Conservation (phyloP, 257 asterid species). For the Galeopsis tetrahit region DNA sequence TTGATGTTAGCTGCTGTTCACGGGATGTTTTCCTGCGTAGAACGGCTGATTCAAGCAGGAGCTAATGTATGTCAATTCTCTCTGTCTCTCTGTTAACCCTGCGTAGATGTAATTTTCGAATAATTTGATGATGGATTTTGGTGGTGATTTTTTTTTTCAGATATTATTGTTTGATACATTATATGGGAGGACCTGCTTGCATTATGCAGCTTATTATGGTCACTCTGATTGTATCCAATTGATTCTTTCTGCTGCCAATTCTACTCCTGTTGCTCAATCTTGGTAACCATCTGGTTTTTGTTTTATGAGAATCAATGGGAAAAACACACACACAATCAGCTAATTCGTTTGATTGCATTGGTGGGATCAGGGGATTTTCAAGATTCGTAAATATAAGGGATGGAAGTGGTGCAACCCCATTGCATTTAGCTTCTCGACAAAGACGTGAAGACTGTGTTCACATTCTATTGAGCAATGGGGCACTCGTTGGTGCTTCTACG, state of each 20-base stretch:
- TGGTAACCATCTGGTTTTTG: conserved; percentile 50
- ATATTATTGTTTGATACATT: conserved; percentile 73
- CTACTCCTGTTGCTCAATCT: conserved; percentile 67
- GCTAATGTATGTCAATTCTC: conserved; percentile 61
- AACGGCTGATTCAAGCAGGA: conserved; percentile 73
- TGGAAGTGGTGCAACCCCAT: conserved; percentile 78
- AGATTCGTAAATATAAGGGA: conserved; percentile 81
- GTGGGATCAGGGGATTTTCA: conserved; percentile 69
- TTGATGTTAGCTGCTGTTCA: conserved; percentile 88
- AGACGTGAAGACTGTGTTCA: conserved; percentile 68
- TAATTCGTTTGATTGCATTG: conserved; percentile 32
- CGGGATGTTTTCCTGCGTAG: conserved; percentile 70
- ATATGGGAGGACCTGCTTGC: conserved; percentile 76
- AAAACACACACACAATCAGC: neutral
- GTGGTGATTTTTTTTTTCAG: conserved; percentile 39
- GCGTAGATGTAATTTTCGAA: neutral
- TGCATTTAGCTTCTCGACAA: conserved; percentile 89
- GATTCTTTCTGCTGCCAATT: conserved; percentile 71
- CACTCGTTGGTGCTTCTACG: conserved; percentile 74
- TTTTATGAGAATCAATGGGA: neutral
- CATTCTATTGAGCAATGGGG: conserved; percentile 62
- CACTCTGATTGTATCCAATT: conserved; percentile 73
- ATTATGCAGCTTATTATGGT: conserved; percentile 86
- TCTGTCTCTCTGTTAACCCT: neutral
- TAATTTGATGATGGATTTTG: conserved; percentile 22